phyloP scores from a whole-genome alignment of 495 filamentous ascomycete genomes.

The Letharia lupina region DNA sequence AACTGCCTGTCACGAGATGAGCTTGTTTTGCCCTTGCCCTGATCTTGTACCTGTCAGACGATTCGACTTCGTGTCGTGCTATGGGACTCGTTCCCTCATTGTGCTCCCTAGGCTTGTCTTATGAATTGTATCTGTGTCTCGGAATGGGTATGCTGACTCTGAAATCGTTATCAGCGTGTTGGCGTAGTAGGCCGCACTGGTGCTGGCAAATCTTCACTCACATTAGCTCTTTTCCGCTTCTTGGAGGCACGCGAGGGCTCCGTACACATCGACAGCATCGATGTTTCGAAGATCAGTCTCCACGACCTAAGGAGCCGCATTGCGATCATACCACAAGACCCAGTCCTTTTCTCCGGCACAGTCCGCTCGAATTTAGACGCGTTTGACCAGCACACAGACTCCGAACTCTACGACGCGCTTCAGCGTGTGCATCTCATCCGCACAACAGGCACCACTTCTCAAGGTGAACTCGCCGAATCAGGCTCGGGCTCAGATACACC shows the following conservation, averaged over 20 bases:
- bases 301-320: slow-evolving; percentile 65
- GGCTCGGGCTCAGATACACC: slow-evolving; percentile 19
- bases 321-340: slow-evolving; percentile 81
- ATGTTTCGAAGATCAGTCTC: slow-evolving; percentile 66
- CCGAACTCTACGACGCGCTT: slow-evolving; percentile 64
- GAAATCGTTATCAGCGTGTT: slow-evolving; percentile 43
- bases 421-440: slow-evolving; percentile 64
- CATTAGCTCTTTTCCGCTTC: slow-evolving; percentile 77
- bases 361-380: slow-evolving; percentile 76
- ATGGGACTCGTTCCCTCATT: neutral
- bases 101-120: neutral
- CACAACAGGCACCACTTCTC: slow-evolving; percentile 26
- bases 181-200: slow-evolving; percentile 83
- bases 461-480: slow-evolving; percentile 32
- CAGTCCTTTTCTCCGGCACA: slow-evolving; percentile 80
- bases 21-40: neutral
- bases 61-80: neutral
- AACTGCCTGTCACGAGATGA: neutral
- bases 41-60: neutral
- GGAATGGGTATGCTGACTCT: neutral
- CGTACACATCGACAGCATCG: slow-evolving; percentile 67
- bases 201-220: slow-evolving; percentile 78
- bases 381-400: slow-evolving; percentile 63
- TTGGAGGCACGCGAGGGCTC: slow-evolving; percentile 62
- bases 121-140: neutral